Conservation (phyloP, 805 yeast genomes). For the Middelhovenomyces tepae region DNA sequence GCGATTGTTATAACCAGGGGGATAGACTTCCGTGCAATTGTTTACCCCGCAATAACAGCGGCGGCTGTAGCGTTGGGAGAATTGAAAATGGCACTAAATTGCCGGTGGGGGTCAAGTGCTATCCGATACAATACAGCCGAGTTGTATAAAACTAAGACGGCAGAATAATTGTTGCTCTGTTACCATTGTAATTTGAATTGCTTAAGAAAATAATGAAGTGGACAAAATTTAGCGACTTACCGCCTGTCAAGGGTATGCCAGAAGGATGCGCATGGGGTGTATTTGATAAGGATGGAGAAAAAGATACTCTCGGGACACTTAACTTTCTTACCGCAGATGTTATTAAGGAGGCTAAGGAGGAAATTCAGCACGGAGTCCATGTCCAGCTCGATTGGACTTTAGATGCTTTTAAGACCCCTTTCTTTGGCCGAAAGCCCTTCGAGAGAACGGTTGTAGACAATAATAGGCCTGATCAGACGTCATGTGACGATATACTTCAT, state of each 20-base stretch:
- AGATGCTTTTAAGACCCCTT: conserved; percentile 9
- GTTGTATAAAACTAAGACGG: no score
- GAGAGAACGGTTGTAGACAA: conserved; percentile 4
- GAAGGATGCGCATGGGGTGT: conserved; percentile 14
- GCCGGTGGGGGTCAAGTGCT: no score
- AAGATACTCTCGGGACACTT: conserved; percentile 11
- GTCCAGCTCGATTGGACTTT: conserved; percentile 12
- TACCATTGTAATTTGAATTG: no score
- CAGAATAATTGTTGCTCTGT: no score
- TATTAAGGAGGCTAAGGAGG: conserved; percentile 6
- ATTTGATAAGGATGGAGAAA: conserved; percentile 9
- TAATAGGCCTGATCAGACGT: conserved; percentile 9
- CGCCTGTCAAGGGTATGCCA: conserved; percentile 7
- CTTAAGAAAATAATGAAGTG: no score
- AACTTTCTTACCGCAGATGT: conserved; percentile 8
- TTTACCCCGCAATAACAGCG: no score
- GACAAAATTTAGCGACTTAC: conserved; percentile 10
- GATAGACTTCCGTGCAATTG: no score
- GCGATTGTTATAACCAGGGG: no score
- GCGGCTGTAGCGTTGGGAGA: no score
- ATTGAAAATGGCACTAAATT: no score
- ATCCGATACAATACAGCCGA: no score
- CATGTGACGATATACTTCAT: conserved; percentile 19
- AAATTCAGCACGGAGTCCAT: conserved; percentile 8
- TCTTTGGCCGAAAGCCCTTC: conserved; percentile 9